Percentiles rank a stretch among this genome's conserved stretches.
Evolutionary conservation across 768 basidiomycete genomes (phyloP).

Genomic region (Pleurotus tuber-regium): DNA sequence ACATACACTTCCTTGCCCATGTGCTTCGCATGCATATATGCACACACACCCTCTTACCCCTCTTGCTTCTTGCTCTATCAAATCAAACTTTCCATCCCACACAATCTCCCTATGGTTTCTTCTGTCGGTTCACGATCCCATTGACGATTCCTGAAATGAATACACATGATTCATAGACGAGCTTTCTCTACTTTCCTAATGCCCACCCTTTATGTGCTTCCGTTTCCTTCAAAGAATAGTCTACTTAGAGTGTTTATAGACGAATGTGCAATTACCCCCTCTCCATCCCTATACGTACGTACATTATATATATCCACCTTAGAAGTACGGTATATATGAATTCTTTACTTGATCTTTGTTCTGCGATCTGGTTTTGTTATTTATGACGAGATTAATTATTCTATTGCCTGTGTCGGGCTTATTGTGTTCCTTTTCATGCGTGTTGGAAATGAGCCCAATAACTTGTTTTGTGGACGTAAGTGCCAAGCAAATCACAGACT

Average conservation of each 20-base stretch:
- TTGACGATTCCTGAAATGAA: background rate
- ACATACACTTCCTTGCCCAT: too few species aligned
- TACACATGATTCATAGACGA: background rate
- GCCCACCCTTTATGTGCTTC: too few species aligned
- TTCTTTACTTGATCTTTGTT: background rate
- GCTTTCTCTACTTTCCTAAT: background rate
- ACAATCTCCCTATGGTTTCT: background rate
- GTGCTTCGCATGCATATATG: too few species aligned
- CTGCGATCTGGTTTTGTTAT: background rate
- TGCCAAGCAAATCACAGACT: too few species aligned
- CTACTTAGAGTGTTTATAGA: conserved; percentile 4
- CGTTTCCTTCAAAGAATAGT: background rate
- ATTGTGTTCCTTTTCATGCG: background rate
- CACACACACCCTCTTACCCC: too few species aligned
- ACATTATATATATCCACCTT: conserved; percentile 3
- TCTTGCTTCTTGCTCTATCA: background rate
- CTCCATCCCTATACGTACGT: conserved; percentile 2
- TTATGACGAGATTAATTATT: conserved; percentile 4
- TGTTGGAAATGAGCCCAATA: background rate
- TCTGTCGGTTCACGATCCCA: background rate
- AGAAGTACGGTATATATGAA: conserved; percentile 3
- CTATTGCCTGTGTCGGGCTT: background rate
- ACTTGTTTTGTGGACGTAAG: background rate
- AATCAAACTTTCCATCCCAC: background rate
- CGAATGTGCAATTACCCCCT: background rate